Evolutionary conservation across 371 early-diverging fungal species (phyloP), one percentile per base, ranked within the genome.

Genomic region (Blastocladiella emersonii): DNA sequence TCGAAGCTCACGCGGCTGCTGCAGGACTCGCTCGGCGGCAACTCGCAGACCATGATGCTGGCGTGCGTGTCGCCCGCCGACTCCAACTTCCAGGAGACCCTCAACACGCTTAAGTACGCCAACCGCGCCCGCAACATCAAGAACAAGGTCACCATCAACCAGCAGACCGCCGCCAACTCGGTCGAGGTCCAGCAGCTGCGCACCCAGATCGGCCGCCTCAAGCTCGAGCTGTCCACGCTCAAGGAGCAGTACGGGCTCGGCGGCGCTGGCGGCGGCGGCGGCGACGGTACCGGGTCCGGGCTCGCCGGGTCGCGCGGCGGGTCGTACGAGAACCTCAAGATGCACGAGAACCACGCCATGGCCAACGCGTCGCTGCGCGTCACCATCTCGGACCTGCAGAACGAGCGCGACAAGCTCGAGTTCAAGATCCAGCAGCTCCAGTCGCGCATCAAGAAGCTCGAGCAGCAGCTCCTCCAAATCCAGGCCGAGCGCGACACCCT

Each of bases 1-100:
- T 90, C 92, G 23, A 99, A 99, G 69, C 81, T 99, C 17, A 99
- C 99, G 3, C 84, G 84, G 23, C 76, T 99, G 45, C 79, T 99
- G 49, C 94, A 98, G 74, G 93, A 95, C 70, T 93, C 93, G 32
- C 77, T 99, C 34, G 95, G 95, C 60, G 98, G 97, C 4, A 94
- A 91, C 59, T 81, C 67, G 34, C 83, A 86, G 48, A 90, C 95
- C 0, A 68, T 95, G 32, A 92, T 97, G 93, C 83, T 97, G 61
- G 94, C 95, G 2, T 96, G 96, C 77, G 84, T 94, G 17, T 83
- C 85, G 64, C 88, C 92, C 0, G 82, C 87, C 21, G 87, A 88
- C 61, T 65, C 71, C 61, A 87, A 91, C 72, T 77, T 90, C 64
- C 81, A 82, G 35, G 99, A 99, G 73, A 92, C 98, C 23, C 70